Base-by-base conservation (phyloP, 495 filamentous ascomycete genomes). In the Achaetomiella virescens region DNA sequence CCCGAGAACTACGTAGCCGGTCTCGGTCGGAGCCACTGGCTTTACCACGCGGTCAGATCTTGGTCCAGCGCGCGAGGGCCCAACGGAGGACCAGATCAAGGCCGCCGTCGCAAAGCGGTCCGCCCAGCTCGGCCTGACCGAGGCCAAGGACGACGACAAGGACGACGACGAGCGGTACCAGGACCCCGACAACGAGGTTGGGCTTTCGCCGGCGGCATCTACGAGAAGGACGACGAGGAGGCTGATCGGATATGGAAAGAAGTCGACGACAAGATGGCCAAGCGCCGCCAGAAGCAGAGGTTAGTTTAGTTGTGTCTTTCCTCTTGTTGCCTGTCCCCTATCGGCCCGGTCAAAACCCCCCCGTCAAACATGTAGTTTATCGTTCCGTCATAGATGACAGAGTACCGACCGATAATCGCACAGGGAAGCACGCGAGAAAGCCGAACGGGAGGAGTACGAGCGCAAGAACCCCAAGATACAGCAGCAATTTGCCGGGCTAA, bases 1-100 rank as follows among this genome's bases (percentile, higher is more conserved):
- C 93, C 93, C 22, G 93, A 96, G 64, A 99, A 97, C 73, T 99
- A 99, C 64, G 95, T 99, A 40, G 93, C 93, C 41, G 93, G 93
- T 80, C 83, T 99, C 57, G 93, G 93, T 72, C 88, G 93, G 93
- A 70, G 93, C 93, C 5, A 99, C 95, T 0, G 93, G 95, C 31
- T 99, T 99, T 72, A 97, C 93, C 6, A 99, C 93, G 12, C 85
- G 95, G 31, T 97, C 91, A 41, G 93, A 99, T 81, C 78, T 99
- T 31, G 93, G 93, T 41, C 95, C 95, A 36, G 95, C 95, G 49
- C 84, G 93, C 58, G 93, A 97, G 79, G 93, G 93, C 12, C 95
- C 93, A 20, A 96, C 88, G 55, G 93, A 97, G 66, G 93, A 99
- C 61, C 91, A 96, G 70, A 97, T 97, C 76, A 96, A 97, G 70